A percentile compares a stretch with the other conserved stretches of the same genome.
phyloP scores from a whole-genome alignment of 1,139 yeast genomes.

The Suhomyces bokatorum region DNA sequence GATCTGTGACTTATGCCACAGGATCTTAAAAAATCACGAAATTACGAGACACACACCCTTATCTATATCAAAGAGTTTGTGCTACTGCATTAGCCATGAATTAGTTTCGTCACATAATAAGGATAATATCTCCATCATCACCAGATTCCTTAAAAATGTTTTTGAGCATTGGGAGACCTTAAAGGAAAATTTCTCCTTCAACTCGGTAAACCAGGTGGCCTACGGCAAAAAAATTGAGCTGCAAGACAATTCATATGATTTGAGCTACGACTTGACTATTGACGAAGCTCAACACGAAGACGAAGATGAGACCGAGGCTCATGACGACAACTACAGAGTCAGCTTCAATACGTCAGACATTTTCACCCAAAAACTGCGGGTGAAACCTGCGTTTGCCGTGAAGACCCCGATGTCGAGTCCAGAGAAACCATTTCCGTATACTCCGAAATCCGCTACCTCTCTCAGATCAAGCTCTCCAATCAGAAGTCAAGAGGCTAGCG shows the following conservation, averaged over 20 bases:
- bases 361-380: conserved; percentile 8
- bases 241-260: conserved; percentile 31
- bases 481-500: conserved; percentile 5
- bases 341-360: conserved; percentile 20
- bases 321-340: conserved; percentile 17
- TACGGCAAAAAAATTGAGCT: conserved; percentile 19
- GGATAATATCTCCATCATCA: conserved; percentile 49
- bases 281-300: conserved; percentile 24
- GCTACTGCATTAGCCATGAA: conserved; percentile 56
- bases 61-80: conserved; percentile 49
- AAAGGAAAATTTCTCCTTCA: conserved; percentile 14
- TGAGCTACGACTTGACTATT: conserved; percentile 34
- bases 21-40: conserved; percentile 28
- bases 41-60: conserved; percentile 48
- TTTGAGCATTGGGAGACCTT: conserved; percentile 44
- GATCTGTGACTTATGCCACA: conserved; percentile 41
- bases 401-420: conserved; percentile 13
- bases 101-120: conserved; percentile 44
- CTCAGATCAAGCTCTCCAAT: conserved; percentile 7
- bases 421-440: conserved; percentile 4
- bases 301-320: conserved; percentile 23
- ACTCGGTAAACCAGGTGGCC: conserved; percentile 25
- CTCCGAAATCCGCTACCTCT: conserved; percentile 11
- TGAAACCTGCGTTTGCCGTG: background rate
- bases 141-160: conserved; percentile 50